These are phyloP conservation scores for Talaromyces trachyspermus DNA, from an alignment of 495 filamentous ascomycete genomes.

Conservation along the genomic window DNA sequence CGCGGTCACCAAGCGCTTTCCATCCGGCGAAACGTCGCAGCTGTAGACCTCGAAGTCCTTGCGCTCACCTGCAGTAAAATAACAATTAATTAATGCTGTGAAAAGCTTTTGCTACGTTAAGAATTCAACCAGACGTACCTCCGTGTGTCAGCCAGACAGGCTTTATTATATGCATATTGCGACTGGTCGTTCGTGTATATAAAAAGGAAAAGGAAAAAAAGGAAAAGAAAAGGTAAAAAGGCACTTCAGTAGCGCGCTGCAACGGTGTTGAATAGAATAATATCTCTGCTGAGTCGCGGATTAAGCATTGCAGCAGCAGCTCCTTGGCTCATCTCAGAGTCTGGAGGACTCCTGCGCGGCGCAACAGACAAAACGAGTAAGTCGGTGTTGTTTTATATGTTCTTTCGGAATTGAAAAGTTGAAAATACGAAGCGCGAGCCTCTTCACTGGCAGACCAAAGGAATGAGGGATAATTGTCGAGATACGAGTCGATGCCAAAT, in stretches of 20 bases:
- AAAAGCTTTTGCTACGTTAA: conserved; percentile 6
- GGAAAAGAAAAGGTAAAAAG: too few relatives aligned
- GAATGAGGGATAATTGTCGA: too few relatives aligned
- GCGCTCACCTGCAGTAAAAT: conserved; percentile 61
- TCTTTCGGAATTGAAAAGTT: too few relatives aligned
- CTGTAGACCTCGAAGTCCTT: conserved; percentile 97
- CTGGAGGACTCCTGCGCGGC: too few relatives aligned
- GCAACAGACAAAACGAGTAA: too few relatives aligned
- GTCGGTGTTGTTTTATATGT: too few relatives aligned
- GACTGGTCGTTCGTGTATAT: conserved; percentile 5
- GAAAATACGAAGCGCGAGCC: too few relatives aligned
- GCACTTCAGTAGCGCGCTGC: conserved; percentile 1
- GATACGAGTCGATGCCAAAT: too few relatives aligned
- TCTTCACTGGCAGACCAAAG: too few relatives aligned
- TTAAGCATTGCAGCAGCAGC: conserved; percentile 10
- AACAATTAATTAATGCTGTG: conserved; percentile 7
- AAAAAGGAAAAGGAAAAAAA: too few relatives aligned
- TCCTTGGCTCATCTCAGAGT: conserved; percentile 5
- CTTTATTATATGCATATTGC: conserved; percentile 80
- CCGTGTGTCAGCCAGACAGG: conserved; percentile 90
- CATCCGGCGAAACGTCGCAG: conserved; percentile 93
- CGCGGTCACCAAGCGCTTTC: conserved; percentile 81
- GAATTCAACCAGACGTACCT: conserved; percentile 42
- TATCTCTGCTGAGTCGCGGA: neutral
- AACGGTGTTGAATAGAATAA: neutral